These are phyloP conservation scores for Eucalyptus cloeziana DNA, from an alignment of 345 rosid species.

Conservation along the genomic window DNA sequence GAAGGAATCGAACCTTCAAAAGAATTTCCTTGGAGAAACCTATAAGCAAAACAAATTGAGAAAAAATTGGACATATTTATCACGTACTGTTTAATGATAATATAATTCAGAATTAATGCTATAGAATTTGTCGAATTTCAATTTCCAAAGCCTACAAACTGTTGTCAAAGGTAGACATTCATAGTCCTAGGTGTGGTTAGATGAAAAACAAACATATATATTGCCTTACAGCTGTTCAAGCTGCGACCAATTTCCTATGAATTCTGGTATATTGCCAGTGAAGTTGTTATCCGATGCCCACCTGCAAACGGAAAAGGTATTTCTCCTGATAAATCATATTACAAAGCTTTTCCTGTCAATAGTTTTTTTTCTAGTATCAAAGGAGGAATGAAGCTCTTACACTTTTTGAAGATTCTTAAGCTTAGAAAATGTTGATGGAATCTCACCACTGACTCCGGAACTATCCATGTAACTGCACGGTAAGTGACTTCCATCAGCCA, in stretches of 20 bases:
- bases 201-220: not conserved
- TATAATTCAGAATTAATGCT: not conserved
- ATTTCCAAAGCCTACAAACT: not conserved
- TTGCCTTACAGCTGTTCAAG: not conserved
- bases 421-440: not conserved
- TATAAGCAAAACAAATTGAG: not conserved
- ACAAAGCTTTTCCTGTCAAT: accelerated
- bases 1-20: slow-evolving; percentile 34
- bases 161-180: not conserved
- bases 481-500: not conserved
- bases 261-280: not conserved
- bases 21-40: slow-evolving; percentile 16
- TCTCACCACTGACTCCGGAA: not conserved
- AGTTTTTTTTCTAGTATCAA: not conserved
- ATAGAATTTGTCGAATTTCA: not conserved
- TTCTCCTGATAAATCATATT: not conserved
- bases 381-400: not conserved
- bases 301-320: not conserved
- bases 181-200: not conserved
- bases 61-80: not conserved
- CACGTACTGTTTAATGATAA: not conserved
- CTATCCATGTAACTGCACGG: accelerated
- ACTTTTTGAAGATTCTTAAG: accelerated
- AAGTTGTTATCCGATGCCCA: not conserved
- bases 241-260: not conserved